Evolutionary conservation across 345 rosid species (phyloP), one percentile per base, ranked within the genome.

Genomic region (Bretschneidera sinensis): DNA sequence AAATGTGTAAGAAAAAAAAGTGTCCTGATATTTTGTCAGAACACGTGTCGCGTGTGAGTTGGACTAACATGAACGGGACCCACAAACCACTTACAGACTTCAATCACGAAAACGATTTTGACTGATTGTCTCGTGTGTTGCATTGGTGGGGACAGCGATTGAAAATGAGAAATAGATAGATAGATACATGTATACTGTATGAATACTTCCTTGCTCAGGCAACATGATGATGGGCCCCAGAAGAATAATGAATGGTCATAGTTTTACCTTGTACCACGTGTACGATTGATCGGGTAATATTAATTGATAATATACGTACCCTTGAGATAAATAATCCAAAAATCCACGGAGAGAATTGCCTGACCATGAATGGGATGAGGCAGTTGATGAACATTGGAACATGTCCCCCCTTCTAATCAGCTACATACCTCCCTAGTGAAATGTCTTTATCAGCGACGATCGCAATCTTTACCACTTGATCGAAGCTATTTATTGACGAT

Each of bases 221-320:
- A n/a, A n/a, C n/a, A n/a, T n/a, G n/a, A n/a, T n/a, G n/a, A n/a
- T 10, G 72, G 79, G 73, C 6, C 60, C 71, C 64, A 33, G 1
- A 13, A 22, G 34, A n/a, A 20, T 13, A n/a, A n/a, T 43, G 74
- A 63, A 54, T 25, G 69, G 75, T 71, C 71, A 14, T 23, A 16
- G 57, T 71, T 65, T 18, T 43, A 24, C 21, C 0, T 0, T 16
- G 0, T 33, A 68, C 73, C 76, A 71, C 73, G 74, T 66, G 78
- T 69, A 71, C 69, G n/a, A n/a, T n/a, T 7, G 45, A 49, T 51
- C 28, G n/a, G n/a, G n/a, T n/a, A n/a, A n/a, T n/a, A n/a, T n/a
- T n/a, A n/a, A n/a, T n/a, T n/a, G n/a, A n/a, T n/a, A n/a, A n/a
- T n/a, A n/a, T n/a, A n/a, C n/a, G n/a, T n/a, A n/a, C n/a, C n/a